A percentile compares a stretch with the other conserved stretches of the same genome.
Evolutionary conservation across 2,329 filamentous ascomycete species (phyloP).

Genomic region (Microdochium nivale): DNA sequence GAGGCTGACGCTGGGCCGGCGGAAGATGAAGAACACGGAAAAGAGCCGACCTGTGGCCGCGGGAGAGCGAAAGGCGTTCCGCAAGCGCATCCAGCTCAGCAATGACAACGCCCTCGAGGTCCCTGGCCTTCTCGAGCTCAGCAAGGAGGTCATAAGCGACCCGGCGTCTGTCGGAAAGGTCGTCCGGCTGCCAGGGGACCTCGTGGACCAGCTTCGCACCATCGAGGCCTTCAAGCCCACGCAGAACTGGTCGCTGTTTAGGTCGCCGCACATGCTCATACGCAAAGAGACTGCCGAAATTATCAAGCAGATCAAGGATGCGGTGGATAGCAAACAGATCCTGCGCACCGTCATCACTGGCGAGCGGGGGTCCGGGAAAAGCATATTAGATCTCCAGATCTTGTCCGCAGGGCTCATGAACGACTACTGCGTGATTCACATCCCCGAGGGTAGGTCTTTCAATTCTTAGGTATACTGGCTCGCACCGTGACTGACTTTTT

Average conservation of each 20-base stretch:
- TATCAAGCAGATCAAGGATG: constrained; percentile 50
- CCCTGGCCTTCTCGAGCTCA: constrained; percentile 54
- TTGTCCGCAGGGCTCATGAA: constrained; percentile 74
- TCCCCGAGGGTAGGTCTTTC: constrained; percentile 70
- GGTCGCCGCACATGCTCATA: constrained; percentile 70
- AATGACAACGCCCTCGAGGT: constrained; percentile 89
- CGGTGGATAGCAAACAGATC: constrained; percentile 44
- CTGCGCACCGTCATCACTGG: constrained; percentile 64
- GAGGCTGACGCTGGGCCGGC: constrained; percentile 27
- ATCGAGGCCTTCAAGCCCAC: constrained; percentile 84
- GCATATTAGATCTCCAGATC: constrained; percentile 73
- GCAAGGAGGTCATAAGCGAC: constrained; percentile 42
- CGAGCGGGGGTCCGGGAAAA: constrained; percentile 73
- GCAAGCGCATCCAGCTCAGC: constrained; percentile 84
- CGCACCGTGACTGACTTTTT: constrained; percentile 4
- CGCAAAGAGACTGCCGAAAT: constrained; percentile 70
- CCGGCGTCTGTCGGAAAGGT: constrained; percentile 55
- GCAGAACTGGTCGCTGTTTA: constrained; percentile 83
- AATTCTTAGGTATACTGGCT: background rate
- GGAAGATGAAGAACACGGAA: constrained; percentile 43
- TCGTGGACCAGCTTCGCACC: constrained; percentile 75
- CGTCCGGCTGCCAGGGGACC: constrained; percentile 55
- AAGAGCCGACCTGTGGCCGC: constrained; percentile 49
- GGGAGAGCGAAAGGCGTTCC: constrained; percentile 79
- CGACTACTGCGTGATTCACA: constrained; percentile 79